Evolutionary conservation across 768 basidiomycete genomes (phyloP), one percentile per base, ranked within the genome.

Genomic region (Termitomyces eurrhizus): DNA sequence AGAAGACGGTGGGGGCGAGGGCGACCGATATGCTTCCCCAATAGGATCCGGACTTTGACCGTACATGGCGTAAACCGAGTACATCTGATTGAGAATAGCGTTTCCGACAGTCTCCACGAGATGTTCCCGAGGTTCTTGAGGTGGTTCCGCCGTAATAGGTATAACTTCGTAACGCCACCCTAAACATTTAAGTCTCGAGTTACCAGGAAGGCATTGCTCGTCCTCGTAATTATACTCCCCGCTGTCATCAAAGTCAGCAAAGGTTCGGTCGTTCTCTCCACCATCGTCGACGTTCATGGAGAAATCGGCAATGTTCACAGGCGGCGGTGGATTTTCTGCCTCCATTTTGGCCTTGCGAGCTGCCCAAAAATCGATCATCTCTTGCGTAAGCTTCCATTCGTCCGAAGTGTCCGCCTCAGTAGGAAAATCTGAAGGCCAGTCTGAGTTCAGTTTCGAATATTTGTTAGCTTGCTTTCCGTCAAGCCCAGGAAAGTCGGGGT

Each of bases 311-410:
- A 53, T 58, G 14, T 58, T 45, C 52, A 39, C 46, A 5, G 59
- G 59, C 2, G 49, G 54, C 42, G 49, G 53, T 24, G 59, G 59
- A 16, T 60, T 60, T 21, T 60, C 59, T 16, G 54, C 59, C 39
- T 56, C 54, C 18, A 44, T 60, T 16, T 36, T 60, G 6, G 53
- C 55, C 54, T 60, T 56, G 16, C 52, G 52, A 16, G 53, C 59
- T 7, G 59, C 54, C 59, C 59, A 60, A 21, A 56, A 60, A 32
- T 60, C 55, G 9, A 60, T 51, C 59, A 60, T 60, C n/a, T 60
- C 54, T 12, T 50, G 54, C 2, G 59, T 56, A 26, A 60, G 59
- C 41, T 60, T 60, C 59, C 59, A 60, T 32, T 60, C 59, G 33
- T 60, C 59, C 14, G 59, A 60, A 12, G 59, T 60, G 33, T 60